These are phyloP conservation scores for Periglandula ipomoeae DNA, from an alignment of 2,329 filamentous ascomycete genomes.

Conservation along the genomic window DNA sequence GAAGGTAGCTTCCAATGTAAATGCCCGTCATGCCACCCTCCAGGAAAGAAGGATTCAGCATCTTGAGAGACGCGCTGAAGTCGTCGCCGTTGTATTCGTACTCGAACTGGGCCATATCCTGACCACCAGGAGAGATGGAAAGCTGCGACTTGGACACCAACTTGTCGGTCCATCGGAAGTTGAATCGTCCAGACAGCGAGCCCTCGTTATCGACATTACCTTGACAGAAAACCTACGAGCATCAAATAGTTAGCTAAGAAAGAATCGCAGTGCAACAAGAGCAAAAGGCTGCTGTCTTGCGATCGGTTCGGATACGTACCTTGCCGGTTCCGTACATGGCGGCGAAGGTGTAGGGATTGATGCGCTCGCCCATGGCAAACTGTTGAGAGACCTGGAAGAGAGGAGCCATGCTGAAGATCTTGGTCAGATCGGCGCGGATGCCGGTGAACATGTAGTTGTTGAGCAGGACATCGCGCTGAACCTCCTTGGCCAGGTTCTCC, in stretches of 20 bases:
- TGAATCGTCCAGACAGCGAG: conserved; percentile 78
- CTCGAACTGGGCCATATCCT: conserved; percentile 88
- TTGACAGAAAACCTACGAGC: conserved; percentile 80
- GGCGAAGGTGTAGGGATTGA: conserved; percentile 92
- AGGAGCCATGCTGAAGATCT: conserved; percentile 87
- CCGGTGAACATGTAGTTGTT: conserved; percentile 97
- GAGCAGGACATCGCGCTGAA: conserved; percentile 91
- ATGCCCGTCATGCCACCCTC: conserved; percentile 92
- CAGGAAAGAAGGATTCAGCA: conserved; percentile 87
- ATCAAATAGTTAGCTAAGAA: not conserved
- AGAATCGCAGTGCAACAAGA: too few species aligned
- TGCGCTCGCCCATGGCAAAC: conserved; percentile 85
- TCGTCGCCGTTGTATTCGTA: conserved; percentile 91
- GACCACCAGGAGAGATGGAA: conserved; percentile 70
- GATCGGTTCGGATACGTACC: conserved; percentile 45
- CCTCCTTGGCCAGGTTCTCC: conserved; percentile 82
- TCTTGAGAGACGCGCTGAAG: conserved; percentile 88
- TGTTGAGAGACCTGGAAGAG: conserved; percentile 97
- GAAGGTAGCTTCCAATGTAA: conserved; percentile 90
- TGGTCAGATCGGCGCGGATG: conserved; percentile 90
- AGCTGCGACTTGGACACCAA: conserved; percentile 82
- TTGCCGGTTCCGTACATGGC: conserved; percentile 89
- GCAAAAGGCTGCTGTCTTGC: too few species aligned
- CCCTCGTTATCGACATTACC: conserved; percentile 92
- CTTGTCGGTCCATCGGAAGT: conserved; percentile 77